A percentile compares a stretch with the other conserved stretches of the same genome.
Conservation (phyloP, 192 early-diverging fungal species). For the Rhizophagus prolifer region DNA sequence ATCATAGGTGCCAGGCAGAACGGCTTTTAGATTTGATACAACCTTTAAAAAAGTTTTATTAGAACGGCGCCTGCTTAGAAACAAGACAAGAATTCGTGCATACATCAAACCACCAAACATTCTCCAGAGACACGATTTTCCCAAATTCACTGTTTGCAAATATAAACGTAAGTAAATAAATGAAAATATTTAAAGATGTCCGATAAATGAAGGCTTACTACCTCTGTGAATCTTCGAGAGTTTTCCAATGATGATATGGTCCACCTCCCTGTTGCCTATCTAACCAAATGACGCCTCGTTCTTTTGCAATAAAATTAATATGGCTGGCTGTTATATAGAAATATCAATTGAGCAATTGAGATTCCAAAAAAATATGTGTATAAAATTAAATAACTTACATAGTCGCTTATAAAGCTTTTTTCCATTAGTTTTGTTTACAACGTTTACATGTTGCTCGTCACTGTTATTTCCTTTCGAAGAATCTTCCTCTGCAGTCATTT, state of each 20-base stretch:
- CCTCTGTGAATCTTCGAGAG: background rate
- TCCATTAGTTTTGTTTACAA: background rate
- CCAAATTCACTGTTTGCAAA: background rate
- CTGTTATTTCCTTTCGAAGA: background rate
- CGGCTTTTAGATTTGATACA: background rate
- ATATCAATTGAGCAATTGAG: background rate
- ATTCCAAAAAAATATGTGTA: background rate
- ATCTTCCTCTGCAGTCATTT: background rate
- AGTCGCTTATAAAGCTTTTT: background rate
- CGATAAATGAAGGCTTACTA: background rate
- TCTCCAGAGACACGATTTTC: background rate
- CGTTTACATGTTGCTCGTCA: background rate
- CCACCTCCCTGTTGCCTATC: background rate
- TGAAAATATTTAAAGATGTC: background rate
- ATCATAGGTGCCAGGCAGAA: background rate
- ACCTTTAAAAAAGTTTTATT: background rate
- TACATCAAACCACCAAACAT: conserved; percentile 13
- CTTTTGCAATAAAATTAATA: conserved; percentile 5
- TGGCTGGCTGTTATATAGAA: background rate
- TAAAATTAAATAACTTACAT: background rate
- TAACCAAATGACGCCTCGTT: background rate
- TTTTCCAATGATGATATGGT: background rate
- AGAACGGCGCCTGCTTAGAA: background rate
- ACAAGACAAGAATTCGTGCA: background rate
- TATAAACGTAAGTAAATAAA: background rate